A percentile compares a stretch with the other conserved stretches of the same genome.
Evolutionary conservation across 163 green algal genomes (phyloP).

Genomic region (Prototheca wickerhamii): DNA sequence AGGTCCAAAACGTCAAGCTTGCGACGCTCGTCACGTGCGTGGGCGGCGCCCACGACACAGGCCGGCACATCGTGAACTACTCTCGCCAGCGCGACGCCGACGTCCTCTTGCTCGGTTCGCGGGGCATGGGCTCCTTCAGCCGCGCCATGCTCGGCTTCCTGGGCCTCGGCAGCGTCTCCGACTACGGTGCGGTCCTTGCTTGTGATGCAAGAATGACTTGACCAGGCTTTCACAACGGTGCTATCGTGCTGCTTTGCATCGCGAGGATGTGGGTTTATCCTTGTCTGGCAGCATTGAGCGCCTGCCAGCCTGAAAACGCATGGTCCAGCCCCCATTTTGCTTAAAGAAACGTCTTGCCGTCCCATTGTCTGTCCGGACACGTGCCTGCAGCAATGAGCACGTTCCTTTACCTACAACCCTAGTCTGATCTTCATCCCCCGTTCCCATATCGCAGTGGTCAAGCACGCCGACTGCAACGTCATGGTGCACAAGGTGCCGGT

Average conservation of each 20-base stretch:
- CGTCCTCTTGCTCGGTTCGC: conserved; percentile 26
- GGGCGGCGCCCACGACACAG: conserved; percentile 19
- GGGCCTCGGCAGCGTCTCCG: conserved; percentile 24
- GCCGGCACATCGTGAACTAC: conserved; percentile 23
- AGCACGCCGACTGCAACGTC: conserved; percentile 4
- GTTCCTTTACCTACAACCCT: not conserved
- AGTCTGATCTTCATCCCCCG: no score
- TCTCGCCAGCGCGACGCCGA: conserved; percentile 17
- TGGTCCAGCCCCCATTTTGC: not conserved
- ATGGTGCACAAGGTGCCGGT: conserved; percentile 16
- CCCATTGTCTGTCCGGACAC: no score
- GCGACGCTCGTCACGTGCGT: conserved; percentile 23
- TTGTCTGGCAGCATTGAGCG: no score
- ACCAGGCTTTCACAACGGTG: no score
- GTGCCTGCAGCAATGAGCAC: not conserved
- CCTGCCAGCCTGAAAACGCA: no score
- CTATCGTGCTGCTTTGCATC: no score
- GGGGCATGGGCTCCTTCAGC: conserved; percentile 18
- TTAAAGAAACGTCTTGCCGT: no score
- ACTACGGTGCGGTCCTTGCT: conserved; percentile 5
- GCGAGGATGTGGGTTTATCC: no score
- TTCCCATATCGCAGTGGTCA: conserved; percentile 1
- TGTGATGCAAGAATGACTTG: no score
- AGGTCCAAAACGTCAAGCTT: conserved; percentile 11
- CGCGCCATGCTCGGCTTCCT: conserved; percentile 17